Evolutionary conservation across 2,329 filamentous ascomycete species (phyloP), one percentile per base, ranked within the genome.

Genomic region (Fusarium sp.): DNA sequence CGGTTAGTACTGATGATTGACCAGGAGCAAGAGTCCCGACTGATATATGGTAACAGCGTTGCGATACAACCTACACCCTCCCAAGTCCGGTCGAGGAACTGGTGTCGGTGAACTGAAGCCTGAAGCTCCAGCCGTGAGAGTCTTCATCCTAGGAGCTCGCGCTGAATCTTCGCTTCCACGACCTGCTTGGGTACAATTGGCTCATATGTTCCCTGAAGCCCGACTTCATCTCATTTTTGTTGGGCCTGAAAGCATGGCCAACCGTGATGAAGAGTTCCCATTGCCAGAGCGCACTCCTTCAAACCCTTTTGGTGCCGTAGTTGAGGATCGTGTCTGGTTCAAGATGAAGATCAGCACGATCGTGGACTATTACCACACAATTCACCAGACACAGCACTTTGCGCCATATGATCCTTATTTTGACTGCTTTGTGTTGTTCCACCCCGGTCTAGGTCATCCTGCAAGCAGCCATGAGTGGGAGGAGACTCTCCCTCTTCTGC

Each of bases 361-460:
- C 76, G 95, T 98, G 54, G 96, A 99, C 74, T 98, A 99, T 83
- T 99, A 97, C 83, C 95, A 99, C 81, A 98, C 93, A 4, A 88
- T 99, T 73, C 95, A 99, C 82, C 89, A 94, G 78, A 92, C 95
- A 0, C 92, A 93, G 49, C 88, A 94, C 78, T 99, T 98, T 82
- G 89, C 92, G 61, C 96, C 97, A 0, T 98, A 97, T 78, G 96
- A 99, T 78, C 96, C 96, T 1, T 99, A 99, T 83, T 97, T 99
- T 80, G 96, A 99, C 84, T 96, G 93, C 80, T 97, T 99, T 78
- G 90, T 99, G 76, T 87, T 98, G 54, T 99, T 98, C 86, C 97
- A 99, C 77, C 97, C 97, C 1, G 97, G 97, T 11, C 87, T 99
- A 20, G 97, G 96, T 14, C 96, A 99, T 79, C 94, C 97, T 1